phyloP scores from a whole-genome alignment of 352 stramenopile genomes.

The Globisporangium uncinulatum region DNA sequence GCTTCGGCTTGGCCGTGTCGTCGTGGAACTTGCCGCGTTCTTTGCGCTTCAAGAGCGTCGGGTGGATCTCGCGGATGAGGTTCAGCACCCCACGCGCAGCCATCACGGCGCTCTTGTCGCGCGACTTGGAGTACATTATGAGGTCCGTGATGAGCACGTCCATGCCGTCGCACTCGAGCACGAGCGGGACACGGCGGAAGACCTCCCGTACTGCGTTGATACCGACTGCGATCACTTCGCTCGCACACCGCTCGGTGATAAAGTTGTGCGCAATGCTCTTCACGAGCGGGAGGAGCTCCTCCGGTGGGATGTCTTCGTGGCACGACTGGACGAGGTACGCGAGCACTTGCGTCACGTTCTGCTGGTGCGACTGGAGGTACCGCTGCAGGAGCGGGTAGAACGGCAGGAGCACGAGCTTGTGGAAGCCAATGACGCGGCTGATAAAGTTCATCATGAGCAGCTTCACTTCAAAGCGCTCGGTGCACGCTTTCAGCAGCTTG shows the following conservation, averaged over 20 bases:
- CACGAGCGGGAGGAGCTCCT: slow-evolving; percentile 95
- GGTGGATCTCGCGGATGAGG: slow-evolving; percentile 95
- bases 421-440: slow-evolving; percentile 93
- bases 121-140: slow-evolving; percentile 94
- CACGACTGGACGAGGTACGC: slow-evolving; percentile 97
- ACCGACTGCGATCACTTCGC: slow-evolving; percentile 96
- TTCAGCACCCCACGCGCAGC: slow-evolving; percentile 95
- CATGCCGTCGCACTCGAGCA: slow-evolving; percentile 92
- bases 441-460: slow-evolving; percentile 99
- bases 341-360: slow-evolving; percentile 92
- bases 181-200: slow-evolving; percentile 90
- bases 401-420: slow-evolving; percentile 95
- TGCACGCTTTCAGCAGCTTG: slow-evolving; percentile 87
- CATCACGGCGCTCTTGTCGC: slow-evolving; percentile 97
- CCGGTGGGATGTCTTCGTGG: slow-evolving; percentile 95
- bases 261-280: slow-evolving; percentile 99
- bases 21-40: slow-evolving; percentile 93
- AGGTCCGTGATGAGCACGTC: slow-evolving; percentile 90
- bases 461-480: slow-evolving; percentile 91
- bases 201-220: slow-evolving; percentile 97
- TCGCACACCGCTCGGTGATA: slow-evolving; percentile 94
- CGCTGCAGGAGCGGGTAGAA: slow-evolving; percentile 97
- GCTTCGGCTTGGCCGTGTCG: slow-evolving; percentile 77
- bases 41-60: slow-evolving; percentile 94
- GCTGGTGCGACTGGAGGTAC: slow-evolving; percentile 85